Conservation (phyloP, 768 basidiomycete genomes). For the Kwoniella dendrophila region DNA sequence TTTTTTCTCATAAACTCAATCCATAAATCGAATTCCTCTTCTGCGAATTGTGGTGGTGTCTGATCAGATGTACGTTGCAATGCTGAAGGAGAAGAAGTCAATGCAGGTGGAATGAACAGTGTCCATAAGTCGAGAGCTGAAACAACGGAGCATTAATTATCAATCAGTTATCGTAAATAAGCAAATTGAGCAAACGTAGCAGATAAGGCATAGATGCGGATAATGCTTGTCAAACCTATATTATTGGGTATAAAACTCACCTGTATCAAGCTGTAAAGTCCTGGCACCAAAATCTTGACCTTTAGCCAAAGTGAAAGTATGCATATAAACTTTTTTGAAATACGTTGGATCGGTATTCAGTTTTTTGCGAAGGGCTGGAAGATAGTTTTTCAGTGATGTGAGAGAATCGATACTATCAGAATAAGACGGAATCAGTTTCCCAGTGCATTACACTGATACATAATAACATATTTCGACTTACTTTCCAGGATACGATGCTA, state of each 20-base stretch:
- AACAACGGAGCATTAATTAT: not conserved
- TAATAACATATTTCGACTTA: not conserved
- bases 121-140: constrained; percentile 55
- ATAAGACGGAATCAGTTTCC: not conserved
- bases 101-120: constrained; percentile 52
- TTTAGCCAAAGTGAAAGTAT: constrained; percentile 53
- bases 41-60: constrained; percentile 36
- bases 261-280: constrained; percentile 49
- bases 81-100: constrained; percentile 49
- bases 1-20: constrained; percentile 50
- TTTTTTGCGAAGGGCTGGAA: constrained; percentile 46
- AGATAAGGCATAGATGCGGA: too few species aligned
- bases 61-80: constrained; percentile 29
- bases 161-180: too few species aligned
- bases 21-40: constrained; percentile 52
- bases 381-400: constrained; percentile 42
- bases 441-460: not conserved
- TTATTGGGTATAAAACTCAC: too few species aligned
- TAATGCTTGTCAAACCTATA: too few species aligned
- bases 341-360: constrained; percentile 52
- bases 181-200: too few species aligned
- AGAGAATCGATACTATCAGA: constrained; percentile 53
- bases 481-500: constrained; percentile 23
- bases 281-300: constrained; percentile 43
- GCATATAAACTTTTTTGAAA: constrained; percentile 56